A percentile compares a stretch with the other conserved stretches of the same genome.
Conservation (phyloP, 1,284 basidiomycete genomes). For the Microbotryum intermedium region DNA sequence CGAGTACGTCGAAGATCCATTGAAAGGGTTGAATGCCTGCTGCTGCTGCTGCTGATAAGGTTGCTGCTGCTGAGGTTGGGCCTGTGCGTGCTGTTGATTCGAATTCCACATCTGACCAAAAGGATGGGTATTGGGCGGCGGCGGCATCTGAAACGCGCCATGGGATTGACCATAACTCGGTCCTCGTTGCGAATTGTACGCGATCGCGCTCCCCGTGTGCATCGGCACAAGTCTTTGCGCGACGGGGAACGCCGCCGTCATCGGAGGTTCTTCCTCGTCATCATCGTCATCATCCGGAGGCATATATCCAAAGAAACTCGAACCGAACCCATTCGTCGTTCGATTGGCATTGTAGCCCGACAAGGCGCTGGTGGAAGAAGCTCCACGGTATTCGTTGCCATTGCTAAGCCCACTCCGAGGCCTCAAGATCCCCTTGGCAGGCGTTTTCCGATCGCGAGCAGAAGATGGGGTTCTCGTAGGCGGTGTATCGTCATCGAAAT, state of each 20-base stretch:
- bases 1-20: too few species aligned
- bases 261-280: not conserved
- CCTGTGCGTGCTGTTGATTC: constrained; percentile 9
- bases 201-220: constrained; percentile 19
- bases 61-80: constrained; percentile 1
- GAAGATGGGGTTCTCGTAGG: constrained; percentile 10
- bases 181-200: not conserved
- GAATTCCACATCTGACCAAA: not conserved
- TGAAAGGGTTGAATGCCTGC: not conserved
- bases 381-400: not conserved
- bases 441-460: not conserved
- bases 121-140: not conserved
- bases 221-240: constrained; percentile 2
- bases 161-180: not conserved
- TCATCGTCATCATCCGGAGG: not conserved
- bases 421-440: constrained; percentile 6
- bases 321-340: not conserved
- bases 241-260: not conserved
- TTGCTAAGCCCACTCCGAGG: not conserved
- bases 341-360: not conserved
- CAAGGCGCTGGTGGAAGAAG: not conserved
- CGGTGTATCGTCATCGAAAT: not conserved
- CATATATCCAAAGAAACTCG: not conserved
- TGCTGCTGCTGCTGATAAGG: not conserved
- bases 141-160: not conserved